Evolutionary conservation across 2,329 filamentous ascomycete species (phyloP), one percentile per base, ranked within the genome.

Genomic region (Phaeosphaeriaceae sp.): DNA sequence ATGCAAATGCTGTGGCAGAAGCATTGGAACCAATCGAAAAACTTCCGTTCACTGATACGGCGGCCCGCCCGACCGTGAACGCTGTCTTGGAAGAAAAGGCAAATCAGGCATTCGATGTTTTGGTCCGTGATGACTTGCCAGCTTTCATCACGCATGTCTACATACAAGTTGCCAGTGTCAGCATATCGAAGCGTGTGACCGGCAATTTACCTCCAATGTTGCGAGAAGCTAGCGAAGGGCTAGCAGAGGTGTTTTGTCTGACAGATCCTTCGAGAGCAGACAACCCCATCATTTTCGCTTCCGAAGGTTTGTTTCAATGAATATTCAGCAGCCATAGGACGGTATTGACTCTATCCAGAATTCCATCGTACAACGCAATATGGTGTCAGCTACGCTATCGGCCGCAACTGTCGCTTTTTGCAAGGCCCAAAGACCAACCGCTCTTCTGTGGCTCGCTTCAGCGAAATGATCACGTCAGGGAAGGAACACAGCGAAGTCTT

Each of bases 251-350:
- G 0, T 93, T 92, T 66, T 93, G 90, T 70, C 75, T 93, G 54
- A 91, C 89, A 0, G 91, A 93, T 72, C 89, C 91, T 9, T 90
- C 88, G 1, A 81, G 89, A 56, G 81, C 84, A 1, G 91, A 92
- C 60, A 92, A 92, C 69, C 91, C 90, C 0, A 91, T 93, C 58
- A 86, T 92, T 1, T 91, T 92, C 75, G 89, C 89, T 7, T 92
- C 89, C 3, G 88, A 91, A 82, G 88, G 88, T 90, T 7, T 10
- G 24, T 19, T 5, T 20, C 5, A 21, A 51, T 25, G n/a, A n/a
- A n/a, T n/a, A n/a, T 21, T 44, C 7, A 19, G 4, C 4, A 1
- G 20, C 19, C 19, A 7, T 13, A 9, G 24, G 9, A 19, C 15
- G 13, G 13, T 17, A 44, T 60, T 72, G 48, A 71, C 21, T 7